Evolutionary conservation across 768 basidiomycete genomes (phyloP), one percentile per base, ranked within the genome.

Genomic region (Amanita polypyramis): DNA sequence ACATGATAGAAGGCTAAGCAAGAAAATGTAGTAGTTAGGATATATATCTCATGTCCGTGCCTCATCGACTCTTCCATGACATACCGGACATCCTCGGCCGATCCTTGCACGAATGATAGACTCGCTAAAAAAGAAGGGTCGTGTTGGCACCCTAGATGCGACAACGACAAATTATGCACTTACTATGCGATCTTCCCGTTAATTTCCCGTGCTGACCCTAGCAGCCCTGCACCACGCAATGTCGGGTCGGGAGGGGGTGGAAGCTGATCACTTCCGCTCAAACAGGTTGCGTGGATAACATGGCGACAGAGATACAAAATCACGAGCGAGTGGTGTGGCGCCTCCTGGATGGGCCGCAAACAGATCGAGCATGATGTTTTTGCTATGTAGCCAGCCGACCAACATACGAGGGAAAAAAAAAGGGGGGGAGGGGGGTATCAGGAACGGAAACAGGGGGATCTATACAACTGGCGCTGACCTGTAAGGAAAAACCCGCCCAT

Each of bases 251-350:
- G 71, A 49, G 77, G 76, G 17, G 69, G 65, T 0, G 85, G 81
- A 6, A 92, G 67, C 2, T 77, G 66, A 32, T 81, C 79, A 4
- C 72, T 73, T 8, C 81, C 79, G n/a, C 70, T 76, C 0, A 84
- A 77, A 55, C 93, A 95, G 6, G 70, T 66, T 0, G 84, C 83
- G 58, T 96, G 93, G 0, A 92, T 85, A 39, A 85, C 76, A 58
- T 96, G 93, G 29, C 88, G 82, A 62, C 93, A 96, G 8, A 96
- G 69, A 63, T 89, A 96, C 23, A 92, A 63, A 3, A 96, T 60
- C 2, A 77, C 58, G n/a, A 89, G 67, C 3, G 75, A 69, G 37
- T 82, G 75, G 37, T 82, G 75, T 1, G 80, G 71, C 8, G 66
- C 68, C 44, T 79, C 75, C 45, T 76, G 75, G 33, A 90, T 61